phyloP scores from a whole-genome alignment of 495 filamentous ascomycete genomes.

The Niebla homalea region DNA sequence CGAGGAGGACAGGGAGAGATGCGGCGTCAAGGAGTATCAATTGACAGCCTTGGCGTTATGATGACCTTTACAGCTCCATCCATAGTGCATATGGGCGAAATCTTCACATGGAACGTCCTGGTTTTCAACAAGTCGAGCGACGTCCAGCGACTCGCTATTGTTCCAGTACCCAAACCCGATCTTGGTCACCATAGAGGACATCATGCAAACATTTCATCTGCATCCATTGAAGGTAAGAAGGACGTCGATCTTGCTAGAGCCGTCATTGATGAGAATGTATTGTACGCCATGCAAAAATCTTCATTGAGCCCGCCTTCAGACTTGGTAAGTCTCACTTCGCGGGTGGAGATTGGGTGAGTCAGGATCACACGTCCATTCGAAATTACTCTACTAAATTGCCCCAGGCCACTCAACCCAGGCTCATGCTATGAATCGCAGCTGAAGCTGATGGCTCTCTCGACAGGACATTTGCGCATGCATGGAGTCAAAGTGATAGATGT shows the following conservation, averaged over 20 bases:
- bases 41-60: conserved; percentile 55
- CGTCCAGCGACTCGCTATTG: conserved; percentile 63
- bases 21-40: conserved; percentile 34
- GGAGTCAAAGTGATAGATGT: conserved; percentile 73
- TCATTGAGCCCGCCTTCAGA: conserved; percentile 59
- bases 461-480: conserved; percentile 66
- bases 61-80: conserved; percentile 59
- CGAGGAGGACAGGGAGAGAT: conserved; percentile 25
- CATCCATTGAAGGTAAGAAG: conserved; percentile 28
- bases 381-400: conserved; percentile 6
- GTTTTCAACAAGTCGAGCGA: conserved; percentile 66
- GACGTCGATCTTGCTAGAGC: conserved; percentile 54
- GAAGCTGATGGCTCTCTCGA: conserved; percentile 61
- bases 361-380: not conserved
- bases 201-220: conserved; percentile 33
- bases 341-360: conserved; percentile 66
- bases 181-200: conserved; percentile 51
- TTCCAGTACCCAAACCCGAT: conserved; percentile 67
- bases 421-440: conserved; percentile 73
- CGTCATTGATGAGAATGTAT: conserved; percentile 69
- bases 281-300: conserved; percentile 71
- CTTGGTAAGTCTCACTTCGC: conserved; percentile 68
- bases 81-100: conserved; percentile 52
- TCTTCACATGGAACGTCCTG: conserved; percentile 78
- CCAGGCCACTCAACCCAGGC: conserved; percentile 53